Evolutionary conservation across 75 land plant species (phyloP).

Genomic region (Cunninghamia lanceolata): DNA sequence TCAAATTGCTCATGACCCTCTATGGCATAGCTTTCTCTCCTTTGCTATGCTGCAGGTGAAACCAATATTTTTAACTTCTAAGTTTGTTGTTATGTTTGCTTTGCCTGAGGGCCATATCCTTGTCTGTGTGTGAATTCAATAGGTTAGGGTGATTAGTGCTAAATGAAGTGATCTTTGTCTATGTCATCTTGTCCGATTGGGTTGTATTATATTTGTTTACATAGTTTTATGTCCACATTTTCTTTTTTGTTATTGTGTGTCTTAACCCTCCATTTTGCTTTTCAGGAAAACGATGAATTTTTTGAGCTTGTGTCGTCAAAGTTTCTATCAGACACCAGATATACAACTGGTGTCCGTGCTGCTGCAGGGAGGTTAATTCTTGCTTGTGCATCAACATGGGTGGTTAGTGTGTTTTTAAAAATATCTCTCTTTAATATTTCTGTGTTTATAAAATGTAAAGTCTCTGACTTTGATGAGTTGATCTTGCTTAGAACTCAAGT

Average conservation of each 20-base stretch:
- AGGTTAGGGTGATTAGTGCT: not conserved
- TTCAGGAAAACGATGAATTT: slow-evolving; percentile 96
- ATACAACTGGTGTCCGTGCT: slow-evolving; percentile 60
- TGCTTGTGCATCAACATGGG: slow-evolving; percentile 72
- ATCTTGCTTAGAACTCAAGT: not conserved
- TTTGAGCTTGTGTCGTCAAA: slow-evolving; percentile 82
- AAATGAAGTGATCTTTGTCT: not conserved
- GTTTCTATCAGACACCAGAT: slow-evolving; percentile 65
- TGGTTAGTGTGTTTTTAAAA: slow-evolving; percentile 39
- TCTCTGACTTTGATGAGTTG: not conserved
- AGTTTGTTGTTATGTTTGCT: not conserved
- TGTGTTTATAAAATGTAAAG: not conserved
- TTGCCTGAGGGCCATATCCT: not conserved
- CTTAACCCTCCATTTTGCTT: not conserved
- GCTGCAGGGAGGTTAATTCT: slow-evolving; percentile 87
- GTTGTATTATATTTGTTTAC: not conserved
- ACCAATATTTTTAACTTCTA: not conserved
- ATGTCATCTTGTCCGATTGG: not conserved
- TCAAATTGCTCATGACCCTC: not conserved
- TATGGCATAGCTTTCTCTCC: not conserved
- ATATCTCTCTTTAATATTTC: not conserved
- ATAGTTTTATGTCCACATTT: slow-evolving; percentile 2
- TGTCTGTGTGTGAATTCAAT: not conserved
- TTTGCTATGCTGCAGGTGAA: not conserved
- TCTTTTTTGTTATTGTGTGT: not conserved